Evolutionary conservation across 1,139 yeast genomes (phyloP), one percentile per base, ranked within the genome.

Genomic region (Kodamaea sp.): DNA sequence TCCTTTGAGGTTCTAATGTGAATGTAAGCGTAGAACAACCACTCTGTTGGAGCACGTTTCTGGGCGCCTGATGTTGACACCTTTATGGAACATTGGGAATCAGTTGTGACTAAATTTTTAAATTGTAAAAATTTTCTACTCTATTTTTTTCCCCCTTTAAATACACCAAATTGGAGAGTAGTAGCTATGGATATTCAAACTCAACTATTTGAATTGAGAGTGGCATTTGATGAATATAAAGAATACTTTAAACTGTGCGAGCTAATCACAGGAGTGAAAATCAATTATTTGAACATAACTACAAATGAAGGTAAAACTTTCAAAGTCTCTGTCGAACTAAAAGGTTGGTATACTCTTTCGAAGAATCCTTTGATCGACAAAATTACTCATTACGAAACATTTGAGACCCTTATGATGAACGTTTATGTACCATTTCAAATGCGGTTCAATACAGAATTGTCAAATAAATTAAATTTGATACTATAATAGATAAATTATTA

Each of bases 21-120:
- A 40, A 53, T 52, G 43, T 37, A 65, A 55, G 76, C 75, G 75
- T 67, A 71, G 66, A 71, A 39, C 35, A 58, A 69, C 54, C 55
- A 43, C 46, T 37, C 35, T 33, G 40, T 38, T 45, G 73, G 72
- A 65, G 76, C 74, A 70, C 76, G 76, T 70, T 71, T 62, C 77
- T 71, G 77, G 77, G 77, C 77, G 75, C 77, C 77, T 62, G 77
- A 60, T 70, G 68, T 69, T 70, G 77, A 71, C 72, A 55, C 45
- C 47, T 49, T 43, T 44, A 58, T 71, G 76, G 71, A 62, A 67
- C 67, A 67, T 62, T 70, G 75, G 77, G 77, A 71, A 71, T 71
- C 77, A 71, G 77, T 70, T 70, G 76, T 66, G 74, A 60, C 76
- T 69, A 70, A 62, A 70, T 63, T 43, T 50, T 41, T 22, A 12